phyloP scores from a whole-genome alignment of 2,329 filamentous ascomycete genomes.

The Sporothrix variecibatus region DNA sequence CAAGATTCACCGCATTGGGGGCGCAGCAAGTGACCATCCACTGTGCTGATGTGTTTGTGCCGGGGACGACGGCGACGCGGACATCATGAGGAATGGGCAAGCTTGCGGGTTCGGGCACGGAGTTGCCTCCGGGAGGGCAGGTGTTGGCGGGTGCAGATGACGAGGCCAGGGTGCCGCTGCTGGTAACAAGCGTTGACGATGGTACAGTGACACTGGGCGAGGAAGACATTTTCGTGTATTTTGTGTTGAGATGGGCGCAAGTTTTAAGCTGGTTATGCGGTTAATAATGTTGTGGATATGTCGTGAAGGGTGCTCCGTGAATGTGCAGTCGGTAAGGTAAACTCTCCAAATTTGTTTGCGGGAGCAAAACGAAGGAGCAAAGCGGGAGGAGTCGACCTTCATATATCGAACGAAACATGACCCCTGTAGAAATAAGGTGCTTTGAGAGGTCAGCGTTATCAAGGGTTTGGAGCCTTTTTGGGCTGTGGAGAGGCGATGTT shows the following conservation, averaged over 20 bases:
- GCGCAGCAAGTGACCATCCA: slow-evolving; percentile 15
- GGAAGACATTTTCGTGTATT: background rate
- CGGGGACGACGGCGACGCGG: slow-evolving; percentile 15
- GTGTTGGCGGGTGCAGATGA: background rate
- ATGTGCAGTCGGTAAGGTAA: background rate
- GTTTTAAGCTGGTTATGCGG: background rate
- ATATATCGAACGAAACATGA: background rate
- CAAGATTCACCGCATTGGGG: slow-evolving; percentile 11
- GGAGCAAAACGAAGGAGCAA: no score
- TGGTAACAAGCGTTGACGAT: background rate
- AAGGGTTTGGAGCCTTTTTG: background rate
- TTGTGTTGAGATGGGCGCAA: background rate
- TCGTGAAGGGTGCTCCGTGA: background rate
- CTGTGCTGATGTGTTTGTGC: slow-evolving; percentile 17
- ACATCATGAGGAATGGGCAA: slow-evolving; percentile 10
- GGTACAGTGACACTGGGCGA: background rate
- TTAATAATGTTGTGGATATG: no score
- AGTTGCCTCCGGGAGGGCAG: background rate
- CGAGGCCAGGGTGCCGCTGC: no score
- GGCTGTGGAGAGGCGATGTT: background rate
- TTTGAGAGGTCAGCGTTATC: background rate
- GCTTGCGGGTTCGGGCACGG: background rate
- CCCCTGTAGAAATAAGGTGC: background rate
- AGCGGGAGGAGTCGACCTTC: background rate
- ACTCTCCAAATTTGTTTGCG: background rate